A percentile compares a stretch with the other conserved stretches of the same genome.
Evolutionary conservation across 1,284 basidiomycete genomes (phyloP).

Genomic region (Sphaerobolus stellatus): DNA sequence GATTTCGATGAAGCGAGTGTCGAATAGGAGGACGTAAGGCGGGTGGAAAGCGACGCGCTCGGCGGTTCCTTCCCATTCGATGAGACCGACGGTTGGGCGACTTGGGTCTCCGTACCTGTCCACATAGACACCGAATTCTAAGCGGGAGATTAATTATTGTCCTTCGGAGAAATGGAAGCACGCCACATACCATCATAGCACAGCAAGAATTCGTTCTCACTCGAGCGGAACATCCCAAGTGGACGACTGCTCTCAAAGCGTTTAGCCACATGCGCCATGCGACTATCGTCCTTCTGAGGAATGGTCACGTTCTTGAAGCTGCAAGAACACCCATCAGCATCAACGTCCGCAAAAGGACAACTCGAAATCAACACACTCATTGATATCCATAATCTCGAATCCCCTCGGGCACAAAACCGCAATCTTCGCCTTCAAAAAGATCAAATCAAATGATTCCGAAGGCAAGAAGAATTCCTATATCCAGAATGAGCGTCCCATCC

Average conservation of each 20-base stretch:
- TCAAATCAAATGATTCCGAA: conserved; percentile 83
- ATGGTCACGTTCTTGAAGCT: conserved; percentile 90
- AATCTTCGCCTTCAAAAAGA: conserved; percentile 89
- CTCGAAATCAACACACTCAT: conserved; percentile 57
- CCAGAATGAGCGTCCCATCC: conserved; percentile 8
- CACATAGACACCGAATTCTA: conserved; percentile 90
- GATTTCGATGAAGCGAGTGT: conserved; percentile 90
- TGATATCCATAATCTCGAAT: conserved; percentile 97
- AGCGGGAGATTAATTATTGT: neutral
- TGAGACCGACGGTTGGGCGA: conserved; percentile 61
- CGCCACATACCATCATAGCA: conserved; percentile 79
- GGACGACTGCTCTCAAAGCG: conserved; percentile 82
- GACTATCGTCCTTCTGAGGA: conserved; percentile 74
- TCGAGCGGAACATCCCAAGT: conserved; percentile 89
- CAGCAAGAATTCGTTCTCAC: conserved; percentile 87
- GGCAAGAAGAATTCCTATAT: conserved; percentile 84
- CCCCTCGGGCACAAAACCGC: conserved; percentile 90
- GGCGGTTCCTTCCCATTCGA: conserved; percentile 95
- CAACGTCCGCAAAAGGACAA: conserved; percentile 4
- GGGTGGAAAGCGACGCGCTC: conserved; percentile 86
- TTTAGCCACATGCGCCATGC: conserved; percentile 69
- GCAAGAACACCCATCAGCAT: conserved; percentile 16
- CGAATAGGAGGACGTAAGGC: conserved; percentile 89
- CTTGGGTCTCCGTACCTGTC: conserved; percentile 86
- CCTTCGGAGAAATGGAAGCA: neutral